Evolutionary conservation across 768 basidiomycete species (phyloP), one percentile per base, ranked within the genome.

Genomic region (Lentinula sp.): DNA sequence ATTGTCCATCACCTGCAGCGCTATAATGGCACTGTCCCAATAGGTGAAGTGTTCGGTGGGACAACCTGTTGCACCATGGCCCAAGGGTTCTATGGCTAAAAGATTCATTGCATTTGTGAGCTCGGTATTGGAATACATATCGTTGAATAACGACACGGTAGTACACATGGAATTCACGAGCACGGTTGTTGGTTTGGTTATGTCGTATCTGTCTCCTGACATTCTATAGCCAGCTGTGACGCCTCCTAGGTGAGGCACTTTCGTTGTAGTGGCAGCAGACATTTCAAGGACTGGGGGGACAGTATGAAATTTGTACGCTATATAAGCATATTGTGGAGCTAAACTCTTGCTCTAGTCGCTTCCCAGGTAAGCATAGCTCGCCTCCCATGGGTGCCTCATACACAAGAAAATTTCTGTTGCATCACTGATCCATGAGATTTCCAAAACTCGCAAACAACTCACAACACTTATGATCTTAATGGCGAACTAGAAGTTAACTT

Each of bases 271-370:
- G 35, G 52, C n/a, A 37, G 52, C 32, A 39, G 52, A 16, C 35
- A 54, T 54, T 21, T 46, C 37, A 13, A 8, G 37, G 37, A 13
- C 37, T 46, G 4, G 18, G 11, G 45, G 18, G 18, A 21, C 11
- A 21, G 5, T 5, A n/a, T 21, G 7, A 31, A 11, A 53, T 34
- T 5, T 59, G 34, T n/a, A 76, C 78, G 15, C 37, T 39, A 39
- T 39, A 39, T 39, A 39, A 39, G 37, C 13, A 39, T 39, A 39
- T 28, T 28, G 28, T 4, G 28, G 28, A 28, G 3, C 28, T 28
- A 28, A 28, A 28, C 28, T 28, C 28, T 28, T 28, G 16, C 42
- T 43, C 13, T 16, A 4, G 11, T 43, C 13, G 13, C 42, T 43
- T 43, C 42, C 42, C 15, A 16, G 16, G 42, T 16, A 3, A 43